A percentile compares a stretch with the other conserved stretches of the same genome.
Evolutionary conservation across 163 green algal genomes (phyloP).

Genomic region (Trebouxiophyceae sp.): DNA sequence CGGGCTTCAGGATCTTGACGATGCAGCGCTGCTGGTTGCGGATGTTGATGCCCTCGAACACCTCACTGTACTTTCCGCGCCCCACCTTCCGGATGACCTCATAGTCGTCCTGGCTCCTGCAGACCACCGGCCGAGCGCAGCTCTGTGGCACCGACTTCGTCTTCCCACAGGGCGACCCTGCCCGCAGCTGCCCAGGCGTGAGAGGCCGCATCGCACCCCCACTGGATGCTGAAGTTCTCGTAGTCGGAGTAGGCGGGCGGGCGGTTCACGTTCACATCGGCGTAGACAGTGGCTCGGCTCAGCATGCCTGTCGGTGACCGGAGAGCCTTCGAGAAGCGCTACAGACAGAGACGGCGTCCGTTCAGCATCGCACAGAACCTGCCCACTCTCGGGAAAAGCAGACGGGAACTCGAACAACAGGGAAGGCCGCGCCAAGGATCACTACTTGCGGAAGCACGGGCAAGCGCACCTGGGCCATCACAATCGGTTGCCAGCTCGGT

Average conservation of each 20-base stretch:
- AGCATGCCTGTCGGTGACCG: neutral
- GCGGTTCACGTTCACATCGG: conserved; percentile 75
- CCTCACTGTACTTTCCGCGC: conserved; percentile 96
- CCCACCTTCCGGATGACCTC: conserved; percentile 98
- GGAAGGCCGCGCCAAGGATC: too few species aligned
- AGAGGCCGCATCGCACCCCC: conserved; percentile 50
- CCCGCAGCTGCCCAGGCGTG: too few species aligned
- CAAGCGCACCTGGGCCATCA: too few species aligned
- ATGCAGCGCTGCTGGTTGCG: conserved; percentile 77
- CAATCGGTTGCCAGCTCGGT: too few species aligned
- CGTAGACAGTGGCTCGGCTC: conserved; percentile 50
- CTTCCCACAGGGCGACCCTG: too few species aligned
- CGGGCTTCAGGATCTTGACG: conserved; percentile 98
- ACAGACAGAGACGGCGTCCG: neutral
- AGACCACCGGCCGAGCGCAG: neutral
- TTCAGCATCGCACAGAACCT: too few species aligned
- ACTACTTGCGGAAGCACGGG: too few species aligned
- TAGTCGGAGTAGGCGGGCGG: conserved; percentile 97
- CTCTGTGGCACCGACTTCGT: neutral
- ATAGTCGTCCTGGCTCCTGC: conserved; percentile 90
- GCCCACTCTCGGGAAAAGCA: too few species aligned
- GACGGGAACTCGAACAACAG: too few species aligned
- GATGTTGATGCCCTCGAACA: conserved; percentile 95
- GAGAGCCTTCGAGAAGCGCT: neutral
- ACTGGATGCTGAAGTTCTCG: conserved; percentile 73